Base-by-base conservation (phyloP, 352 stramenopile species). In the Globisporangium perplexum region DNA sequence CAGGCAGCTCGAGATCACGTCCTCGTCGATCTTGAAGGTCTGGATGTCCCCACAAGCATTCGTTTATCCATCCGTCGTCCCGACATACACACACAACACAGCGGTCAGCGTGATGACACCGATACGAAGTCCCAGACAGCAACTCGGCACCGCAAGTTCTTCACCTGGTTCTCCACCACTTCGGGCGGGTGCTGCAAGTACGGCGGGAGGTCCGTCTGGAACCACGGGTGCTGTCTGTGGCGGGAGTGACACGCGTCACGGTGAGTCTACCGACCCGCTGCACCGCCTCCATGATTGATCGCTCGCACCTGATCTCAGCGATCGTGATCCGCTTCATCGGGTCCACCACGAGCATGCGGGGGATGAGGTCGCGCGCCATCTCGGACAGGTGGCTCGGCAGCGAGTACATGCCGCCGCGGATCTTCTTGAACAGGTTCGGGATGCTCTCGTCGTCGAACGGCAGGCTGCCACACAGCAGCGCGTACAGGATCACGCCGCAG, bases 311-410 rank as follows among this genome's bases (percentile, higher is more conserved):
- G 74, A 99, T 99, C 69, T 99, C 96, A 4, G 95, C 77, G 59
- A 99, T 98, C 26, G 96, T 99, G 58, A 99, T 99, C 23, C 97
- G 86, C 74, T 99, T 99, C 88, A 99, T 98, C 3, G 97, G 97
- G 63, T 99, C 97, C 22, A 99, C 97, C 53, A 99, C 93, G 18
- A 99, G 77, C 95, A 99, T 99, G 28, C 95, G 82, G 43, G 96
- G 96, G 63, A 99, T 99, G 20, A 99, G 77, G 65, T 99, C 86
- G 18, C 88, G 91, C 23, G 96, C 93, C 53, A 98, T 85, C 60
- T 98, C 90, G 28, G 87, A 97, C 26, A 99, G 69, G 71, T 99
- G 96, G 24, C 82, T 97, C 35, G 97, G 97, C 31, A 99, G 72
- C 63, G 80, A 96, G 74, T 99, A 99, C 92, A 98, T 98, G 35